Base-by-base conservation (phyloP, 1,139 yeast species). In the Geotrichum europaeum region DNA sequence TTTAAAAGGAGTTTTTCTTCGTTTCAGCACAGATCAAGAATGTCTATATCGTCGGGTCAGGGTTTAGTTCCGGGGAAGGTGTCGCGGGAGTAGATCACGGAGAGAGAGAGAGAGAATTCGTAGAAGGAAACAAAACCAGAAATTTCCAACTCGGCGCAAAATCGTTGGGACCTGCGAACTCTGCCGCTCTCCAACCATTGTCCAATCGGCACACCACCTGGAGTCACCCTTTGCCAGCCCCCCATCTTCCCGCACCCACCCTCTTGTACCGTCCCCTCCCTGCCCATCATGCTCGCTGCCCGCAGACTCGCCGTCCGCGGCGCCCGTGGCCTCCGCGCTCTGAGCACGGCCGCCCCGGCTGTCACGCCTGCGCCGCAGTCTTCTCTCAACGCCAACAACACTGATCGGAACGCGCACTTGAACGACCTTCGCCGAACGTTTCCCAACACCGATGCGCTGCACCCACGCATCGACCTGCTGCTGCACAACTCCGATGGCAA, bases 381-480 rank as follows among this genome's bases (percentile, higher is more conserved):
- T n/a, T 18, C 47, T 18, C 10, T 40, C 2, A 13, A 40, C 18
- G 47, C 47, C 47, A 40, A 28, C 36, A 9, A 28, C 36, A 9
- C 50, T n/a, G 36, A 34, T 4, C 53, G 53, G 22, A 20, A 18
- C 28, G 32, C 20, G 24, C 20, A 34, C n/a, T 32, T 57, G 24
- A 24, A 9, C 15, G 15, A 54, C 9, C 20, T 57, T 9, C 25
- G 51, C 32, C 15, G 15, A 10, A 28, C 51, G 3, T 52, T 57
- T 15, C 60, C 60, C 13, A 34, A 53, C 50, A 47, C 51, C 10
- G 36, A 49, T 12, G 5, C 36, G 43, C 63, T 68, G n/a, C 67
- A 68, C 55, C 53, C 66, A 9, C 62, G 71, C 7, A 64, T 69
- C 12, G 65, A 66, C 25, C 34, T 56, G 15, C 28, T 60, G 12